phyloP scores from a whole-genome alignment of 352 stramenopile genomes.

The Globisporangium echinulatum region DNA sequence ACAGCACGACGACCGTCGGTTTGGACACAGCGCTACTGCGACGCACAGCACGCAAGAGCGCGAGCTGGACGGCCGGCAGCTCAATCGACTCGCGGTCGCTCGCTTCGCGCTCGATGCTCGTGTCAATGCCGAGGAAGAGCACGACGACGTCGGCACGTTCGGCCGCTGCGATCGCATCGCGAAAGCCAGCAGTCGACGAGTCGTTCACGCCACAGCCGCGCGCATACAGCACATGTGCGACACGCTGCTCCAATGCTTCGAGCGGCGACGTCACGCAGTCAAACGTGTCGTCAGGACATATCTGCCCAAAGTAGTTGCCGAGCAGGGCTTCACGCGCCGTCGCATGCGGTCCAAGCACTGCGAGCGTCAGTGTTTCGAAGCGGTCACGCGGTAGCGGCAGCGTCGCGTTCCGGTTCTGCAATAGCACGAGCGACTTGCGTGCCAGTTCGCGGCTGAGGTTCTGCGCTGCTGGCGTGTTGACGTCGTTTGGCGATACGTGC shows the following conservation, averaged over 20 bases:
- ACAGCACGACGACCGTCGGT: conserved; percentile 77
- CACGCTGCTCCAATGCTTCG: conserved; percentile 45
- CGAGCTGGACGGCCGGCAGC: conserved; percentile 64
- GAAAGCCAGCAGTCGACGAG: conserved; percentile 50
- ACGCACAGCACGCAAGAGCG: conserved; percentile 67
- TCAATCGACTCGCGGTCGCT: conserved; percentile 70
- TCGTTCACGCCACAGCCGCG: conserved; percentile 56
- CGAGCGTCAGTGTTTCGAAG: conserved; percentile 26
- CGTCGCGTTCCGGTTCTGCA: conserved; percentile 84
- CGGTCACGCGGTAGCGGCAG: conserved; percentile 53
- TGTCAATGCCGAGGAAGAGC: conserved; percentile 81
- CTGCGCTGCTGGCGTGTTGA: conserved; percentile 63
- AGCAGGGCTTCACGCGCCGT: conserved; percentile 47
- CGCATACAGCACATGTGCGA: conserved; percentile 31
- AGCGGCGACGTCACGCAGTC: conserved; percentile 64
- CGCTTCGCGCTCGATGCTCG: conserved; percentile 67
- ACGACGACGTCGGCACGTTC: conserved; percentile 48
- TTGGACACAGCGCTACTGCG: conserved; percentile 25
- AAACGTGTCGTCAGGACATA: conserved; percentile 73
- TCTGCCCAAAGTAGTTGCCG: conserved; percentile 85
- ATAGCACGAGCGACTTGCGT: conserved; percentile 88
- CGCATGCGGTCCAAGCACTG: conserved; percentile 81
- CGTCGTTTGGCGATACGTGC: conserved; percentile 54
- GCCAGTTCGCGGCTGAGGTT: conserved; percentile 65
- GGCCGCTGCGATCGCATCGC: conserved; percentile 31